Evolutionary conservation across 306 rosid species (phyloP), one percentile per base, ranked within the genome.

Genomic region (Medicago lupulina): DNA sequence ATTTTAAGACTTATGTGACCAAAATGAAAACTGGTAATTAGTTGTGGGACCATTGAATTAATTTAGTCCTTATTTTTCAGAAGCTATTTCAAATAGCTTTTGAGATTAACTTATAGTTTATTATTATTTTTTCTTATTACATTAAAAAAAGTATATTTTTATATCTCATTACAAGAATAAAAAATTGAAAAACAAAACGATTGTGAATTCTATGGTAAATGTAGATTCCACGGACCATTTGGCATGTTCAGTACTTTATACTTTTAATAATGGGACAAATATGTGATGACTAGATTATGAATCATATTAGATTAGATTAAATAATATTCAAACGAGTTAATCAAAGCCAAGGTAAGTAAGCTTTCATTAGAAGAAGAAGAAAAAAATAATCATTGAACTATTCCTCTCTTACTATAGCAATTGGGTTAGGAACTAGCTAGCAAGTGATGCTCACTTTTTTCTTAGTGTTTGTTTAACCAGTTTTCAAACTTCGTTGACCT

Each of bases 391-490:
- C 19, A 19, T 43, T 67, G 72, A 49, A 14, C 16, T 15, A 7
- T 49, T 15, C 55, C 51, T 41, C 2, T 28, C 31, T 3, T n/a
- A n/a, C n/a, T n/a, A n/a, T n/a, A n/a, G n/a, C n/a, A n/a, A n/a
- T n/a, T n/a, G n/a, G n/a, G n/a, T 15, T n/a, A n/a, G n/a, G n/a
- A n/a, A n/a, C 19, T 49, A 49, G 55, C 54, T 43, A 43, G 11
- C 13, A 2, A 43, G 49, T 43, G 4, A 43, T 43, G 49, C 15
- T 46, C 16, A 13, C 51, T 46, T 46, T 46, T 46, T 46, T 4
- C 15, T 40, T 46, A 46, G 51, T 46, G 51, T 46, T 46, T n/a
- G 65, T 54, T 71, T 50, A 71, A 71, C 51, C 7, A 23, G 51
- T n/a, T 70, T 70, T 70, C 61, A 70, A 31, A 31, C 50, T 28